Evolutionary conservation across 192 early-diverging fungal genomes (phyloP).

Genomic region (Mortierella alpina): DNA sequence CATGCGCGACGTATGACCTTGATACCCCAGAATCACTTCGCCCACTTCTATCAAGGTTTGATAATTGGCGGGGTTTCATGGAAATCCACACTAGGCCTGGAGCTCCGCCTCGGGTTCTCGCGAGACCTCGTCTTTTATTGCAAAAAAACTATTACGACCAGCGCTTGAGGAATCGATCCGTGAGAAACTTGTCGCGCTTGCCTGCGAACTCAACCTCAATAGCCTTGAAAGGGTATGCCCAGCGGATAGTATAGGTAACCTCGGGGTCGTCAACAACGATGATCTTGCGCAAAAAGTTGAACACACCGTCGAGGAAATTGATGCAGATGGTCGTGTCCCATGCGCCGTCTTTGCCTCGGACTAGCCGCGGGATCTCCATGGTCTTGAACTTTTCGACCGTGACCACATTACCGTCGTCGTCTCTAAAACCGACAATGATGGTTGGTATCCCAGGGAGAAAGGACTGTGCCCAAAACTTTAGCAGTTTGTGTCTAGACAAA

Average conservation of each 20-base stretch:
- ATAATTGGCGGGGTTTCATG: no score
- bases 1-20: no score
- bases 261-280: conserved; percentile 59
- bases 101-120: no score
- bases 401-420: conserved; percentile 73
- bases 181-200: conserved; percentile 51
- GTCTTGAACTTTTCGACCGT: conserved; percentile 77
- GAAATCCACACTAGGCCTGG: no score
- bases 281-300: conserved; percentile 59
- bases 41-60: no score
- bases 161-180: conserved; percentile 55
- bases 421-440: conserved; percentile 88
- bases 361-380: conserved; percentile 82
- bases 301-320: conserved; percentile 79
- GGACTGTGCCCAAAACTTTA: conserved; percentile 95
- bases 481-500: conserved; percentile 75
- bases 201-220: conserved; percentile 48
- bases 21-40: no score
- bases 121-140: not conserved
- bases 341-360: conserved; percentile 70
- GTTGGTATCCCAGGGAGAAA: conserved; percentile 88
- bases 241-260: conserved; percentile 56
- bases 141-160: not conserved
- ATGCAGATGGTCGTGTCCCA: conserved; percentile 92
- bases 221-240: conserved; percentile 55